Evolutionary conservation across 371 early-diverging fungal genomes (phyloP).

Genomic region (Mucor circinelloides): DNA sequence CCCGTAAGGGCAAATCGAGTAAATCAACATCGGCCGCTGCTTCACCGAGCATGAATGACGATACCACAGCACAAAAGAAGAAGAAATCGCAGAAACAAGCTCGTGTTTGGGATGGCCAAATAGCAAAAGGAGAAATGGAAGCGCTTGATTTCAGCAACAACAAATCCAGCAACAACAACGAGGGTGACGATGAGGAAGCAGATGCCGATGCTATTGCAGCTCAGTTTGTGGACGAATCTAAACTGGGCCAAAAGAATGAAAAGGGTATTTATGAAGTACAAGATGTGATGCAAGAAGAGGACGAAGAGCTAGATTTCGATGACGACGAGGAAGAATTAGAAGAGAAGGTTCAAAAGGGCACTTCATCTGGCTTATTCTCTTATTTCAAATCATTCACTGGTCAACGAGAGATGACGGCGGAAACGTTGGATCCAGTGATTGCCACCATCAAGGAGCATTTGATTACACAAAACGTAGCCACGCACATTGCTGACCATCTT

Average conservation of each 20-base stretch:
- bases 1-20: conserved; percentile 29
- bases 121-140: conserved; percentile 67
- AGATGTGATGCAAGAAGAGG: conserved; percentile 65
- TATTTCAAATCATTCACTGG: conserved; percentile 73
- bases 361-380: conserved; percentile 56
- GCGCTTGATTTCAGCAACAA: conserved; percentile 67
- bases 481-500: conserved; percentile 85
- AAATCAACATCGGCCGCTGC: conserved; percentile 34
- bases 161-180: conserved; percentile 25
- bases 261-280: conserved; percentile 87
- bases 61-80: conserved; percentile 25
- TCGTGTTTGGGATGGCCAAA: conserved; percentile 68
- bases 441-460: conserved; percentile 89
- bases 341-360: background rate
- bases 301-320: conserved; percentile 29
- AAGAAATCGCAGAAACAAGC: conserved; percentile 58
- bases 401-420: conserved; percentile 62
- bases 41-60: conserved; percentile 33
- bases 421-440: conserved; percentile 73
- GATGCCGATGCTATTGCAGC: conserved; percentile 31
- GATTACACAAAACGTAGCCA: conserved; percentile 93
- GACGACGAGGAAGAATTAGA: conserved; percentile 7
- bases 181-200: conserved; percentile 27
- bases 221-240: conserved; percentile 62
- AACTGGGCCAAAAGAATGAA: conserved; percentile 57